Base-by-base conservation (phyloP, 2,329 filamentous ascomycete species). In the Parastagonospora nodorum region DNA sequence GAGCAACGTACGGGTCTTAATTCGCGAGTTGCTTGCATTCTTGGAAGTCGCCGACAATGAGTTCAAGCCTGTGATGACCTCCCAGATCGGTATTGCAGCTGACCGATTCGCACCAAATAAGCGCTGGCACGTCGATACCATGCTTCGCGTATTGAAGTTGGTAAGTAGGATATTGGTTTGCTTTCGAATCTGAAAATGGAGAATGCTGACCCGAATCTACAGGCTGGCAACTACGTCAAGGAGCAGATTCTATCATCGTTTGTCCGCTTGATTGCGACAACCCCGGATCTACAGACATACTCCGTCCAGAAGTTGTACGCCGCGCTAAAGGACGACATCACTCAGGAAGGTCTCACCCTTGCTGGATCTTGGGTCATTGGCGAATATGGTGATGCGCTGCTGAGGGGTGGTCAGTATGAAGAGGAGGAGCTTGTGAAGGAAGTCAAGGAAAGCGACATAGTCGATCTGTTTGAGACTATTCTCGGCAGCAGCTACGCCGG, bases 51-150 rank as follows among this genome's bases (percentile, higher is more conserved):
- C 95, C 47, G 94, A 99, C 68, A 96, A 95, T 60, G 94, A 99
- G 74, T 99, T 99, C 79, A 99, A 99, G 78, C 90, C 94, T 6
- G 90, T 91, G 45, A 97, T 99, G 92, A 99, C 94, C 1, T 94
- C 88, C 45, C 94, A 99, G 70, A 99, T 99, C 72, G 94, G 94
- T 19, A 91, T 99, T 64, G 94, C 95, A 9, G 94, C 95, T 6
- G 94, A 99, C 74, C 87, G 93, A 60, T 99, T 91, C 75, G 90
- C 94, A 2, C 95, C 94, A 1, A 97, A 94, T 77, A 97, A 97
- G 78, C 84, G 94, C 71, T 99, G 94, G 94, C 94, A 99, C 71
- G 88, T 97, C 62, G 94, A 99, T 69, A 99, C 95, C 2, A 97
- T 99, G 88, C 80, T 99, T 46, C 85, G 95, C 16, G 92, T 99